Evolutionary conservation across 495 filamentous ascomycete species (phyloP).

Genomic region (Aspergillus bridgeri): DNA sequence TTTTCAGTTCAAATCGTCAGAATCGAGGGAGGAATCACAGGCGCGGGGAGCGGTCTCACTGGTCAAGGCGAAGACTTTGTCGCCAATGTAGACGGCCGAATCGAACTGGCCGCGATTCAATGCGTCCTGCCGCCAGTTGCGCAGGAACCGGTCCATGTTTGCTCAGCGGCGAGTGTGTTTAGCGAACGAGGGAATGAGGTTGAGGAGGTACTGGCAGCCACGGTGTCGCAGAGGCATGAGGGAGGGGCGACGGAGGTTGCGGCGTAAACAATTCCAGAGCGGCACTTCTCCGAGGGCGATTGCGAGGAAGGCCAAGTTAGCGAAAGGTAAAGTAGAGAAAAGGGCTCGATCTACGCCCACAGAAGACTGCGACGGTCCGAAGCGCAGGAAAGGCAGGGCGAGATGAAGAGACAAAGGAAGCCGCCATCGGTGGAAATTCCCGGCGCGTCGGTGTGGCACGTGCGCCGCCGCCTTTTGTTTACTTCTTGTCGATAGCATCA

Average conservation of each 20-base stretch:
- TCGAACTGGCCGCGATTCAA: slow-evolving; percentile 92
- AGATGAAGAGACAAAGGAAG: not conserved
- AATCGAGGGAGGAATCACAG: not conserved
- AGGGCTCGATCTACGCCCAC: too few species aligned
- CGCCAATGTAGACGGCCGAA: slow-evolving; percentile 90
- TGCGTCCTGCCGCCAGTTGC: slow-evolving; percentile 90
- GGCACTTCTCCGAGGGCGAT: not conserved
- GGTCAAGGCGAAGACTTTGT: slow-evolving; percentile 92
- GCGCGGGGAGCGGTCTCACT: slow-evolving; percentile 48
- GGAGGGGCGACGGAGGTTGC: slow-evolving; percentile 2
- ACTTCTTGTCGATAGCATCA: too few species aligned
- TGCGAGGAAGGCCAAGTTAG: not conserved
- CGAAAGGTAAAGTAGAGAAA: too few species aligned
- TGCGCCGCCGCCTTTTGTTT: not conserved
- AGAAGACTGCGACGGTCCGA: not conserved
- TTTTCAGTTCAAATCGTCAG: slow-evolving; percentile 37
- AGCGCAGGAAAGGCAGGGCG: not conserved
- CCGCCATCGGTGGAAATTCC: not conserved
- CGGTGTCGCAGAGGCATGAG: slow-evolving; percentile 1
- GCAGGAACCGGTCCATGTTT: slow-evolving; percentile 83
- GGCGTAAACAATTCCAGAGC: slow-evolving; percentile 1
- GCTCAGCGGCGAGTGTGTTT: slow-evolving; percentile 4
- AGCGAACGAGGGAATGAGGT: not conserved
- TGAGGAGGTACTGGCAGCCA: not conserved
- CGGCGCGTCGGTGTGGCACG: not conserved